Conservation (phyloP, 2,329 filamentous ascomycete species). For the Acrocalymma vagum region DNA sequence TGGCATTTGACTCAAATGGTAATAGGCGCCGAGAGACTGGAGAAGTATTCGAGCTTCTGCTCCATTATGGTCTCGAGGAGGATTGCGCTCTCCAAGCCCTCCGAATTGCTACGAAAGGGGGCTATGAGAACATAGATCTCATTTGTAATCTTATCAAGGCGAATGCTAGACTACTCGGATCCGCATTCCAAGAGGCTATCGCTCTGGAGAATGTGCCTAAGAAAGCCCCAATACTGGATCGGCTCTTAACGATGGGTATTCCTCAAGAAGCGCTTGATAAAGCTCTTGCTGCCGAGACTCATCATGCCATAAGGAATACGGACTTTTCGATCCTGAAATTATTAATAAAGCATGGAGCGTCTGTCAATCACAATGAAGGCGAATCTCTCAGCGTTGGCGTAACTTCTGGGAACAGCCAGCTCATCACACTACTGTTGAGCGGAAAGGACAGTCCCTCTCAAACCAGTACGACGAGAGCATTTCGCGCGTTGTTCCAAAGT, state of each 20-base stretch:
- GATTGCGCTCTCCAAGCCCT: conserved; percentile 28
- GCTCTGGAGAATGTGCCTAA: conserved; percentile 26
- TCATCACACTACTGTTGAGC: conserved; percentile 61
- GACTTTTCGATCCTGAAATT: conserved; percentile 35
- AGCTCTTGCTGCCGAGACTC: conserved; percentile 35
- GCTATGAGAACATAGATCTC: conserved; percentile 40
- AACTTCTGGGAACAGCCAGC: conserved; percentile 58
- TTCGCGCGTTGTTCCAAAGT: conserved; percentile 34
- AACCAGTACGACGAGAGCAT: conserved; percentile 34
- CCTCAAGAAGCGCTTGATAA: conserved; percentile 38
- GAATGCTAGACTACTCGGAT: conserved; percentile 28
- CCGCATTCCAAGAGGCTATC: conserved; percentile 36
- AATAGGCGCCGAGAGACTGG: conserved; percentile 29
- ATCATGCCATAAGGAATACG: conserved; percentile 23
- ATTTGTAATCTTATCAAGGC: conserved; percentile 35
- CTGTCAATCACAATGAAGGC: conserved; percentile 62
- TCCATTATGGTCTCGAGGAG: conserved; percentile 33
- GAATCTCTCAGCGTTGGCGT: conserved; percentile 64
- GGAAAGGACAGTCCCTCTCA: conserved; percentile 36
- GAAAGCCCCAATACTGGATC: conserved; percentile 35
- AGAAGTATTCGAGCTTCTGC: conserved; percentile 36
- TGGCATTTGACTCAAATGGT: conserved; percentile 35
- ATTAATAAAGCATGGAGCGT: conserved; percentile 41
- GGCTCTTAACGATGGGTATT: conserved; percentile 35
- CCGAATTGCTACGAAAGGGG: conserved; percentile 37